Base-by-base conservation (phyloP, 495 filamentous ascomycete genomes). In the Aspergillus coremiiformis region DNA sequence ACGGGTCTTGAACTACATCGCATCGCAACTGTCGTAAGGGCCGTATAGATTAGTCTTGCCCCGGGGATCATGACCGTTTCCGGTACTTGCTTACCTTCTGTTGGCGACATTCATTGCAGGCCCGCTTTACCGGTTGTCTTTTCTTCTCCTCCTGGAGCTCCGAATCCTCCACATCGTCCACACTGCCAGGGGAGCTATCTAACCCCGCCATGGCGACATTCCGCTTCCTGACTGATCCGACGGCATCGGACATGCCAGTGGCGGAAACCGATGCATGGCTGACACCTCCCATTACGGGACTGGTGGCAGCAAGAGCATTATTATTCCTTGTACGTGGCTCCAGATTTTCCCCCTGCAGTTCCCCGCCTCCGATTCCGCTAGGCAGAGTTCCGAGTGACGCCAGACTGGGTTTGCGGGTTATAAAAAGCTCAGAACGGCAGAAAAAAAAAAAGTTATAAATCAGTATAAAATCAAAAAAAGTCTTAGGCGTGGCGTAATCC, bases 101-200 rank as follows among this genome's bases (percentile, higher is more conserved):
- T 68, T 96, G 91, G 33, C 90, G 81, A 67, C 91, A 96, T 65
- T 96, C 89, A 70, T 96, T 95, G 66, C 90, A 95, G 14, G 90
- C 90, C 52, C 89, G 81, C 69, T 94, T 95, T 41, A 90, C 84
- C 11, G 86, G 86, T 50, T 84, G 81, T 53, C 83, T 75, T 64
- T 80, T 81, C 69, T 78, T 79, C 59, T 86, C 79, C 53, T 78
- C 78, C 19, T 77, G 76, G 20, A 67, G 68, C 15, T 82, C 75
- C 29, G 59, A 73, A 45, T 84, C 83, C 37, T 82, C 82, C 47
- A 80, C 78, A 54, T 83, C 83, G 47, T 87, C 85, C 24, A 76
- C 69, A 66, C 85, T 88, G n/a, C 78, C 82, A 17, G 84, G 83
- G 27, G 83, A 86, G 67, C 82, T 87, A 41, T 86, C 82, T 44